Percentiles rank a stretch among this genome's conserved stretches.
phyloP scores from a whole-genome alignment of 2,329 filamentous ascomycete genomes.

The Penicillium griseofulvum region DNA sequence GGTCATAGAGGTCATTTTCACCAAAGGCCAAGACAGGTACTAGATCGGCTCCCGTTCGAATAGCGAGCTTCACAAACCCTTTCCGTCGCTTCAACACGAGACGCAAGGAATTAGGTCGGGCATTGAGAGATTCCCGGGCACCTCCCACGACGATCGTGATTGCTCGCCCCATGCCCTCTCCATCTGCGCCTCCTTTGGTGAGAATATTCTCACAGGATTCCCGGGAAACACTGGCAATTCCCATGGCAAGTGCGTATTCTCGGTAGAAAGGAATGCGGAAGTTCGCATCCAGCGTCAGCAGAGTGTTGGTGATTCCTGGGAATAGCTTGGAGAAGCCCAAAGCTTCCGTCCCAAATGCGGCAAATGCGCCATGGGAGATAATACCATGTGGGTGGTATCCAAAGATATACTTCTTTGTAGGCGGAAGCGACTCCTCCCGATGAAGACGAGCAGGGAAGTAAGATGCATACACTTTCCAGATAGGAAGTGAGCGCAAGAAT shows the following conservation, averaged over 20 bases:
- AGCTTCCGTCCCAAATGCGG: conserved; percentile 85
- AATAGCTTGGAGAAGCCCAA: conserved; percentile 84
- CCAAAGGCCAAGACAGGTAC: conserved; percentile 91
- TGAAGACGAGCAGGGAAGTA: conserved; percentile 91
- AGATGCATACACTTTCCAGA: conserved; percentile 86
- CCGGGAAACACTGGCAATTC: conserved; percentile 82
- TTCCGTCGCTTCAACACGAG: conserved; percentile 81
- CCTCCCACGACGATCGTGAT: conserved; percentile 96
- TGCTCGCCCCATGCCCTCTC: conserved; percentile 85
- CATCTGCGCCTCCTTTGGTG: conserved; percentile 71
- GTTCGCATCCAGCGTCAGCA: conserved; percentile 92
- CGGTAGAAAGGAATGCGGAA: conserved; percentile 92
- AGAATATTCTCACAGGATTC: conserved; percentile 89
- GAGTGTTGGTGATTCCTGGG: conserved; percentile 89
- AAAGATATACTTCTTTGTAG: conserved; percentile 90
- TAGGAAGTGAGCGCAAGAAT: conserved; percentile 66
- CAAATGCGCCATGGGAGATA: conserved; percentile 94
- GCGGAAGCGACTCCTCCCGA: conserved; percentile 73
- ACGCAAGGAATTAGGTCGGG: conserved; percentile 71
- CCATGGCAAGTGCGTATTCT: conserved; percentile 88
- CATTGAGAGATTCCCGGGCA: conserved; percentile 86
- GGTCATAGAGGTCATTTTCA: conserved; percentile 94
- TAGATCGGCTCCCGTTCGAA: conserved; percentile 87
- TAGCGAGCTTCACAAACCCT: conserved; percentile 90
- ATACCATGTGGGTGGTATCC: conserved; percentile 98